phyloP scores from a whole-genome alignment of 176 grass and related monocot species.

The Raddia guianensis region DNA sequence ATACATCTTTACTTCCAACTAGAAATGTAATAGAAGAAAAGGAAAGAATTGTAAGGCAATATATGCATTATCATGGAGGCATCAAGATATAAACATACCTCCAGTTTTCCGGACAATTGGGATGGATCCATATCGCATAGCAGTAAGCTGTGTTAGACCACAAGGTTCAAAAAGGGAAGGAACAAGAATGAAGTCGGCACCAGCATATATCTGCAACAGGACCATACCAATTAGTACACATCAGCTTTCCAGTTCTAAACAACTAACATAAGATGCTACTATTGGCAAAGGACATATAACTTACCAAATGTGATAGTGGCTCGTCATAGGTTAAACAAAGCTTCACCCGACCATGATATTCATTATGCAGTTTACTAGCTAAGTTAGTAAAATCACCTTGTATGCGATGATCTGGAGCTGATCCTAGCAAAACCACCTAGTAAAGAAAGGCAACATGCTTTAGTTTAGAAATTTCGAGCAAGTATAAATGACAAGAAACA shows the following conservation, averaged over 20 bases:
- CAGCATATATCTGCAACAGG: conserved; percentile 87
- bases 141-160: conserved; percentile 90
- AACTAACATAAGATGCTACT: not conserved
- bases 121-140: conserved; percentile 96
- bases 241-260: conserved; percentile 21
- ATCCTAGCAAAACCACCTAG: conserved; percentile 92
- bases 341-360: conserved; percentile 64
- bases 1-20: not conserved
- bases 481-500: conserved; percentile 24
- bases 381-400: conserved; percentile 83
- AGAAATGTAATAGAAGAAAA: not conserved
- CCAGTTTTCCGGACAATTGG: conserved; percentile 94
- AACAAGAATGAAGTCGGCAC: conserved; percentile 95
- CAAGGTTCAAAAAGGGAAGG: conserved; percentile 95
- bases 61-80: not conserved
- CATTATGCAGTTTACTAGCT: conserved; percentile 65
- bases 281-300: conserved; percentile 18
- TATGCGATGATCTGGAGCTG: conserved; percentile 89
- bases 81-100: conserved; percentile 50
- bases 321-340: conserved; percentile 92
- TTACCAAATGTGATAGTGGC: conserved; percentile 87
- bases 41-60: not conserved
- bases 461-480: conserved; percentile 7
- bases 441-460: conserved; percentile 12
- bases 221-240: conserved; percentile 19